Percentiles rank a stretch among this genome's conserved stretches.
phyloP scores from a whole-genome alignment of 306 rosid species.

The Calophaca sinica region DNA sequence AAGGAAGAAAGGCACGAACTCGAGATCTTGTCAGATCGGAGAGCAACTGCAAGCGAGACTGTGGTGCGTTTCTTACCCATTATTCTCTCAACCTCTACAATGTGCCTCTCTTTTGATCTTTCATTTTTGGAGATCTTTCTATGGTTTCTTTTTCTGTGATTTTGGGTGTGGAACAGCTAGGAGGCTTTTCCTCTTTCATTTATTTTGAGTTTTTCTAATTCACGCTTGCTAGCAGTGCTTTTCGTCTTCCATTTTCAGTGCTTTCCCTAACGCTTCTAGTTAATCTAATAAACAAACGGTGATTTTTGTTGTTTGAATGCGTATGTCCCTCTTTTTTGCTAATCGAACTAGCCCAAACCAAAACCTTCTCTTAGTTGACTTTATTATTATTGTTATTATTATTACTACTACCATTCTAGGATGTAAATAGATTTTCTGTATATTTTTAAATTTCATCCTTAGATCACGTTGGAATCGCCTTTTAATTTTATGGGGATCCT shows the following conservation, averaged over 20 bases:
- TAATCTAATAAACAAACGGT: too few species aligned
- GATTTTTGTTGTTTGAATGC: too few species aligned
- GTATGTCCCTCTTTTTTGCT: too few species aligned
- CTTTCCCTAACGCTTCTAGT: neutral
- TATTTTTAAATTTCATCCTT: neutral
- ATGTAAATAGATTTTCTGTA: neutral
- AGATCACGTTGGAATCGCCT: conserved; percentile 21
- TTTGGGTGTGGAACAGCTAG: neutral
- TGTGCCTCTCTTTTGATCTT: conserved; percentile 47
- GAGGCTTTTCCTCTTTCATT: neutral
- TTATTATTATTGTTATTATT: neutral
- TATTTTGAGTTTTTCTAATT: neutral
- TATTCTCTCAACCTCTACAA: conserved; percentile 43
- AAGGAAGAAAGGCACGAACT: conserved; percentile 38
- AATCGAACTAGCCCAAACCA: neutral
- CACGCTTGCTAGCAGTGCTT: neutral
- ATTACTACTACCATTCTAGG: neutral
- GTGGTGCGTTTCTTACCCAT: conserved; percentile 45
- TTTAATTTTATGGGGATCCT: neutral
- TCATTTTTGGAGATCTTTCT: conserved; percentile 17
- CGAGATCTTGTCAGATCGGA: conserved; percentile 79
- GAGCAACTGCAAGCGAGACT: conserved; percentile 42
- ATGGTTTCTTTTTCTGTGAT: neutral
- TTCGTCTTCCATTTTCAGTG: neutral
- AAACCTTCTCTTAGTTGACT: conserved; percentile 1